Evolutionary conservation across 108 stramenopile species (phyloP).

Genomic region (Conticribra guillardii): DNA sequence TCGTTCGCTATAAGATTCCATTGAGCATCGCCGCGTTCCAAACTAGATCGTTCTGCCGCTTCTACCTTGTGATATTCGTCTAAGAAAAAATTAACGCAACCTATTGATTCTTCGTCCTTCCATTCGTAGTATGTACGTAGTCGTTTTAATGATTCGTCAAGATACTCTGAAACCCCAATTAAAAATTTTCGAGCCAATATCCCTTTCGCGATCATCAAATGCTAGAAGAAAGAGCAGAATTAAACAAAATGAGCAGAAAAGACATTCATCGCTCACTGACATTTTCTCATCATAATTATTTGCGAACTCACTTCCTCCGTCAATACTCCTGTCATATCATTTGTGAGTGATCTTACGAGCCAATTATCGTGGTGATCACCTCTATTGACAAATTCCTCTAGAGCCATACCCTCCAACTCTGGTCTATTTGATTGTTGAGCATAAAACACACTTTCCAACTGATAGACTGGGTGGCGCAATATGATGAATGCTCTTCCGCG

Average conservation of each 20-base stretch:
- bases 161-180: slow-evolving; percentile 34
- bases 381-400: slow-evolving; percentile 11
- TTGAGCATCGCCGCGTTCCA: slow-evolving; percentile 27
- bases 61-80: neutral
- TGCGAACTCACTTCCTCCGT: too few relatives aligned
- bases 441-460: slow-evolving; percentile 2
- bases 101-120: neutral
- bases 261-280: too few relatives aligned
- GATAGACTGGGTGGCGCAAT: slow-evolving; percentile 17
- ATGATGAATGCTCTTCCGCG: slow-evolving; percentile 22
- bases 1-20: slow-evolving; percentile 33
- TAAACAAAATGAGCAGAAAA: too few relatives aligned
- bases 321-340: slow-evolving; percentile 28
- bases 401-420: neutral
- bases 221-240: too few relatives aligned
- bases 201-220: slow-evolving; percentile 41
- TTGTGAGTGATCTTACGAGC: slow-evolving; percentile 46
- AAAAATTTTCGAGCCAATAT: slow-evolving; percentile 39
- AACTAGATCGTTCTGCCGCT: neutral
- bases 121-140: slow-evolving; percentile 44
- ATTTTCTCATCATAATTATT: too few relatives aligned
- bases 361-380: slow-evolving; percentile 34
- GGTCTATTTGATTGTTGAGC: too few relatives aligned
- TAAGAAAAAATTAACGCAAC: slow-evolving; percentile 8
- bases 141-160: slow-evolving; percentile 29